Percentiles rank a stretch among this genome's conserved stretches.
phyloP scores from a whole-genome alignment of 78 protist genomes.

The Dictyostelium brefeldianum region DNA sequence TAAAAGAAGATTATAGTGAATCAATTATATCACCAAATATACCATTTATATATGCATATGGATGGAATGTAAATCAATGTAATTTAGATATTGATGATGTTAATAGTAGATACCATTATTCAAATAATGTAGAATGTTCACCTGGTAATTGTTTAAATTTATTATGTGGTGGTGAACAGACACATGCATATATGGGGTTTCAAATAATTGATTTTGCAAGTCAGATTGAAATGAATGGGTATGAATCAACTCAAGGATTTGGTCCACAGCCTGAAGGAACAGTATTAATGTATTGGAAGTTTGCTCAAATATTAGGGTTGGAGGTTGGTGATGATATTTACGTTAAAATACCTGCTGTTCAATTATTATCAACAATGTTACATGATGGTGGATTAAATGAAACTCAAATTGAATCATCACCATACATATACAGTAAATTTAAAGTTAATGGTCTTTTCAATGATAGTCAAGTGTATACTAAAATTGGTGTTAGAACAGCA shows the following conservation, averaged over 20 bases:
- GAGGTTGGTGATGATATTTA: neutral
- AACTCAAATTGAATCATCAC: neutral
- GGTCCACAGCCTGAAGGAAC: conserved; percentile 28
- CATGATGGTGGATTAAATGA: neutral
- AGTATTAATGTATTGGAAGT: neutral
- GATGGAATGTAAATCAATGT: neutral
- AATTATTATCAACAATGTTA: neutral
- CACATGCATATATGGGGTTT: neutral
- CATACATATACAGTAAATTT: neutral
- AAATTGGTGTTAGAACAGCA: neutral
- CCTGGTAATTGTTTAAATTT: neutral
- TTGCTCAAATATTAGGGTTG: neutral
- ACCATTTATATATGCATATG: neutral
- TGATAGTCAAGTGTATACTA: neutral
- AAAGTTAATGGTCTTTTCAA: neutral
- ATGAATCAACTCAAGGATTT: neutral
- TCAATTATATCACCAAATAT: neutral
- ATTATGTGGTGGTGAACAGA: neutral
- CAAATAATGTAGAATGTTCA: neutral
- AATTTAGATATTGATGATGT: neutral
- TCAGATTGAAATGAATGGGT: conserved; percentile 72
- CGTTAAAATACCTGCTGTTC: neutral
- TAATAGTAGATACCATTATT: neutral
- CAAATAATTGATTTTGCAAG: conserved; percentile 30
- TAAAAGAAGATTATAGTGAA: too few species aligned